These are phyloP conservation scores for Pleurotus tuber-regium DNA, from an alignment of 768 basidiomycete genomes.

Conservation along the genomic window DNA sequence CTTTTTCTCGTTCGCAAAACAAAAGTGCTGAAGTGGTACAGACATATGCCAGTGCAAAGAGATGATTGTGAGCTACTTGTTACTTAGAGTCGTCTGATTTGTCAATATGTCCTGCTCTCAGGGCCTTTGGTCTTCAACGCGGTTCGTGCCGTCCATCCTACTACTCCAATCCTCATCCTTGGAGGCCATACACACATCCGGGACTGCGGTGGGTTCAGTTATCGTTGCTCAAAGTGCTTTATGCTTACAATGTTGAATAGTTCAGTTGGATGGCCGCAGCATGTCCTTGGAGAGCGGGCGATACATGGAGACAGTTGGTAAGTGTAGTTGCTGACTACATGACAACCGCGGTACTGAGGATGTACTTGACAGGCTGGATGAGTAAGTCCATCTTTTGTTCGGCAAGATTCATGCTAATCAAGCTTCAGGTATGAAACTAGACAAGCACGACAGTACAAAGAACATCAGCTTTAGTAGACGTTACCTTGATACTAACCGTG, in stretches of 20 bases:
- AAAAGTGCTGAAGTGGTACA: constrained; percentile 29
- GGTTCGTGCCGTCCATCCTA: constrained; percentile 66
- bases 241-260: constrained; percentile 21
- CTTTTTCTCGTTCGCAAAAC: not conserved
- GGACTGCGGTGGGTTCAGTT: constrained; percentile 57
- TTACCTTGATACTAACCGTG: constrained; percentile 79
- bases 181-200: constrained; percentile 82
- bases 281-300: constrained; percentile 80
- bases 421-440: constrained; percentile 46
- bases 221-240: not conserved
- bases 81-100: not conserved
- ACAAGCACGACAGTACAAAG: constrained; percentile 34
- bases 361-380: constrained; percentile 50
- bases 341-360: not conserved
- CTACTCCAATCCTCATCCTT: constrained; percentile 77
- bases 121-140: constrained; percentile 74
- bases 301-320: constrained; percentile 91
- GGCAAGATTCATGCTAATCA: not conserved
- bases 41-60: constrained; percentile 78
- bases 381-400: constrained; percentile 36
- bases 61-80: constrained; percentile 54
- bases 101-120: constrained; percentile 19
- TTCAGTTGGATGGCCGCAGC: constrained; percentile 67
- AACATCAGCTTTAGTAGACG: constrained; percentile 65
- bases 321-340: constrained; percentile 21